Percentiles rank a stretch among this genome's conserved stretches.
Conservation (phyloP, 192 early-diverging fungal genomes). For the Coemansia sp. region DNA sequence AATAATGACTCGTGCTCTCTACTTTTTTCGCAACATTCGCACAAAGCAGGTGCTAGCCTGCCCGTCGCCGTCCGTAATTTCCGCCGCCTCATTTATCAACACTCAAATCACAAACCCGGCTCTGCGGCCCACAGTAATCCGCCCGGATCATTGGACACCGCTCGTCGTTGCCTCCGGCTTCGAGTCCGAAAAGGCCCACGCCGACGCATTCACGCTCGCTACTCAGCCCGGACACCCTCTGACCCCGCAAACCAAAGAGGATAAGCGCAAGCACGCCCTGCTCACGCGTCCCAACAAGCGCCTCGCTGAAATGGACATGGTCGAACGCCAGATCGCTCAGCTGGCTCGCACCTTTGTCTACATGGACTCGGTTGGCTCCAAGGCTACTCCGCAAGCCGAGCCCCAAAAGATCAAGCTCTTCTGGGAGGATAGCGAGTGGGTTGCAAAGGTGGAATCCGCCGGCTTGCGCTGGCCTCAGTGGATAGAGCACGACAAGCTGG, state of each 20-base stretch:
- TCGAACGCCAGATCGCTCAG: conserved; percentile 44
- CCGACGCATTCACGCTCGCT: conserved; percentile 21
- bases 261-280: conserved; percentile 12
- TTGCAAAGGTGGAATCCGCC: conserved; percentile 19
- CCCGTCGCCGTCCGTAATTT: conserved; percentile 32
- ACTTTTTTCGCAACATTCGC: conserved; percentile 50
- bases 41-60: conserved; percentile 50
- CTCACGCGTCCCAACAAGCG: conserved; percentile 22
- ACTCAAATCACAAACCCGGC: conserved; percentile 31
- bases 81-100: conserved; percentile 10
- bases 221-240: conserved; percentile 36
- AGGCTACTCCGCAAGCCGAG: neutral
- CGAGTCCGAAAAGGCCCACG: conserved; percentile 15
- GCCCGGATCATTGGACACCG: conserved; percentile 52
- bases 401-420: conserved; percentile 14
- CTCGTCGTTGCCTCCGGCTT: conserved; percentile 43
- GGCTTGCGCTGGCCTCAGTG: conserved; percentile 38
- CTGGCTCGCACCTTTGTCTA: conserved; percentile 39
- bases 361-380: conserved; percentile 19
- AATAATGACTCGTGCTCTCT: conserved; percentile 45
- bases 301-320: conserved; percentile 36
- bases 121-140: conserved; percentile 31
- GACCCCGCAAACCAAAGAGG: conserved; percentile 3
- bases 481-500: conserved; percentile 37
- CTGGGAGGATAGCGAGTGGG: conserved; percentile 37